Conservation (phyloP, 805 yeast genomes). For the Saccharomyces paradoxus region DNA sequence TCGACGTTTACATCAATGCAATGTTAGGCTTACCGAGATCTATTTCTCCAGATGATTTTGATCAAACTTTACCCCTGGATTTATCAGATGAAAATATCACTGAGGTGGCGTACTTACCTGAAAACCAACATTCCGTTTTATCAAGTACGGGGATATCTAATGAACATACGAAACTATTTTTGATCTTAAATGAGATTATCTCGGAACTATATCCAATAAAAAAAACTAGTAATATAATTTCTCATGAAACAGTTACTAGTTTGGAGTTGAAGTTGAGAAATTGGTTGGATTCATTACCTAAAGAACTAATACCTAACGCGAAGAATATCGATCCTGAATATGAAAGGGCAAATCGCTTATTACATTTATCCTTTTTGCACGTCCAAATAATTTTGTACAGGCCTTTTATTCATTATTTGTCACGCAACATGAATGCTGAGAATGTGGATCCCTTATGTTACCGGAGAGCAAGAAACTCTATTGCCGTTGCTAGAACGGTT, state of each 20-base stretch:
- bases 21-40: conserved; percentile 78
- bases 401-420: conserved; percentile 71
- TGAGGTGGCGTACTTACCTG: conserved; percentile 36
- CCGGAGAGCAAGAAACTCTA: conserved; percentile 75
- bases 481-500: conserved; percentile 73
- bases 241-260: conserved; percentile 46
- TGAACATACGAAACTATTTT: conserved; percentile 67
- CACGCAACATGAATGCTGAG: conserved; percentile 40
- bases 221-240: conserved; percentile 27
- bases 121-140: conserved; percentile 20
- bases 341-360: conserved; percentile 63
- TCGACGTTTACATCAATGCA: conserved; percentile 86
- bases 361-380: conserved; percentile 68
- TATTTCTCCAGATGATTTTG: conserved; percentile 73
- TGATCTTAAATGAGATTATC: conserved; percentile 64
- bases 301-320: conserved; percentile 54
- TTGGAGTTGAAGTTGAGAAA: conserved; percentile 63
- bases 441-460: conserved; percentile 37
- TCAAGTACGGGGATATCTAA: conserved; percentile 56
- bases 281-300: conserved; percentile 69
- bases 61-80: conserved; percentile 78
- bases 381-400: conserved; percentile 79
- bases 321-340: conserved; percentile 36
- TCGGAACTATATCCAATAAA: conserved; percentile 59
- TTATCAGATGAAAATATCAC: conserved; percentile 82